These are phyloP conservation scores for Arthrobotrys entomopaga DNA, from an alignment of 2,329 filamentous ascomycete genomes.

Conservation along the genomic window DNA sequence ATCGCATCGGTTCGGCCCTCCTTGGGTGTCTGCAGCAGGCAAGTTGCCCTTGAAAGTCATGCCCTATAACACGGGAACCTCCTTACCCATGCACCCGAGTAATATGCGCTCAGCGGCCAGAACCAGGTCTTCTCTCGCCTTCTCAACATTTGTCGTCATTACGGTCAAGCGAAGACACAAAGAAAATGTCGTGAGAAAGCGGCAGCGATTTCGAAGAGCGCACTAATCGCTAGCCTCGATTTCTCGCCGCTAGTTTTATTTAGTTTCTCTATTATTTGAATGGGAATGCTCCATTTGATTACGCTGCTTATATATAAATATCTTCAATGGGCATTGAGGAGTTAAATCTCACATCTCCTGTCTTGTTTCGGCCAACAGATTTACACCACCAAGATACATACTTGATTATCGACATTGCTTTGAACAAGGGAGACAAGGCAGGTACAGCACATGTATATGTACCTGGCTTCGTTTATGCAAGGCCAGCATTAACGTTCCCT, in stretches of 20 bases:
- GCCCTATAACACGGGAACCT: constrained; percentile 26
- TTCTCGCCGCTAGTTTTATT: too few relatives aligned
- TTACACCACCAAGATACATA: constrained; percentile 3
- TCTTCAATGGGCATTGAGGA: constrained; percentile 3
- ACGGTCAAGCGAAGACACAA: constrained; percentile 27
- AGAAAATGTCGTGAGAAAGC: constrained; percentile 13
- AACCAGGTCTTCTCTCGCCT: constrained; percentile 1
- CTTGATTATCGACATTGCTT: constrained; percentile 13
- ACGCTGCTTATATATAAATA: constrained; percentile 31
- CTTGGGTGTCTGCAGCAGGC: constrained; percentile 8
- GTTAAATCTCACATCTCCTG: constrained; percentile 24
- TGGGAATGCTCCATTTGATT: constrained; percentile 16
- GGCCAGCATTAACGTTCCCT: constrained; percentile 46
- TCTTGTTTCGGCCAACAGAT: not conserved
- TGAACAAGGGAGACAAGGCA: constrained; percentile 28
- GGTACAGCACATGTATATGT: constrained; percentile 48
- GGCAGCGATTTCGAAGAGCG: constrained; percentile 12
- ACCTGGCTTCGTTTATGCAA: constrained; percentile 54
- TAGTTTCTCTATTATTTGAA: not conserved
- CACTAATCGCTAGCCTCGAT: not conserved
- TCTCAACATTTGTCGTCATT: constrained; percentile 43
- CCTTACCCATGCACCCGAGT: constrained; percentile 16
- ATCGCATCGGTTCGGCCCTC: constrained; percentile 16
- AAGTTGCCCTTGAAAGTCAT: constrained; percentile 14
- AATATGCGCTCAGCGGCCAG: constrained; percentile 34